These are phyloP conservation scores for Peniophora sp. DNA, from an alignment of 1,284 basidiomycete species.

Conservation along the genomic window DNA sequence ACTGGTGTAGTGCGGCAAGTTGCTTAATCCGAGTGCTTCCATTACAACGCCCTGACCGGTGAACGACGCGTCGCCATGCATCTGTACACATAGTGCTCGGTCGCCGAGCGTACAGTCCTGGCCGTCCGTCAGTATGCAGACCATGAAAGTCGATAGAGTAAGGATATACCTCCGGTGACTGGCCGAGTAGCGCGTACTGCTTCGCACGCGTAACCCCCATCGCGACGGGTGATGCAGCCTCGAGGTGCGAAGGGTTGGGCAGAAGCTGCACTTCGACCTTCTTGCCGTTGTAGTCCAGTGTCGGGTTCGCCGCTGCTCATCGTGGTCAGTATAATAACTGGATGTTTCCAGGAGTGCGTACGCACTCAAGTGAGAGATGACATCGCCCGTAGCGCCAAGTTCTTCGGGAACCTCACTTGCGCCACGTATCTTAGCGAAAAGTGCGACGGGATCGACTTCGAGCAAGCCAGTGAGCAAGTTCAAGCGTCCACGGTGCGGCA, in stretches of 20 bases:
- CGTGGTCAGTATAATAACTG: neutral
- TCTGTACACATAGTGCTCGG: constrained; percentile 78
- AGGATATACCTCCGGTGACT: too few relatives aligned
- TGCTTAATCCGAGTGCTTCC: constrained; percentile 77
- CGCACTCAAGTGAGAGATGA: constrained; percentile 75
- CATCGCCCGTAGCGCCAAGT: constrained; percentile 71
- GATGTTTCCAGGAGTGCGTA: neutral
- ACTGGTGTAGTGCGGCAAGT: constrained; percentile 82
- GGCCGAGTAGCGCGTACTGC: constrained; percentile 76
- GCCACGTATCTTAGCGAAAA: constrained; percentile 85
- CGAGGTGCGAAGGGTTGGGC: constrained; percentile 85
- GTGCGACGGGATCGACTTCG: constrained; percentile 51
- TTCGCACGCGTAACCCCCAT: constrained; percentile 88
- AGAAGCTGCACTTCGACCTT: constrained; percentile 70
- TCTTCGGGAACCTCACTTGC: constrained; percentile 64
- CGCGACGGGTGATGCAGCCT: constrained; percentile 82
- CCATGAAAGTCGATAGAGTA: too few relatives aligned
- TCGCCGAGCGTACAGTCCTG: constrained; percentile 76
- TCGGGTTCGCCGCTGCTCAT: constrained; percentile 50
- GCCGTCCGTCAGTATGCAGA: constrained; percentile 27
- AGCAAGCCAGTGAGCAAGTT: constrained; percentile 81
- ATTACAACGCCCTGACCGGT: constrained; percentile 87
- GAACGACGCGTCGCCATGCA: constrained; percentile 89
- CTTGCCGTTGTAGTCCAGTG: constrained; percentile 44
- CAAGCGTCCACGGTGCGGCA: constrained; percentile 84